These are phyloP conservation scores for Kokia cookei DNA, from an alignment of 441 rosid species.

Conservation along the genomic window DNA sequence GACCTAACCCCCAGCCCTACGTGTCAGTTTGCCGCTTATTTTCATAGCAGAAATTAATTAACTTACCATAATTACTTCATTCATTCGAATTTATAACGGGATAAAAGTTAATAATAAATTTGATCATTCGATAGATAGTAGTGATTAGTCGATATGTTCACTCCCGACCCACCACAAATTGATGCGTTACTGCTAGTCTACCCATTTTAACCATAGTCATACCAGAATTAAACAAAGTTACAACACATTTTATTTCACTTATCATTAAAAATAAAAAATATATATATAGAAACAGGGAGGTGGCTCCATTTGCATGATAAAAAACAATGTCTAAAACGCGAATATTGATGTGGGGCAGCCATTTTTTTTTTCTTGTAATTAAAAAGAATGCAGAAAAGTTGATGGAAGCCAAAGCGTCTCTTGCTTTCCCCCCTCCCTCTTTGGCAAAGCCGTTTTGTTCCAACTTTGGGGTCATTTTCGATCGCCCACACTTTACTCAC, in stretches of 20 bases:
- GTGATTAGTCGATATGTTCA: too few species aligned
- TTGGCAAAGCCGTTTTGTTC: neutral
- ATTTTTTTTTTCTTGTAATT: neutral
- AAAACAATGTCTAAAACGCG: neutral
- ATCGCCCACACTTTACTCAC: neutral
- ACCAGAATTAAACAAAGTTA: too few species aligned
- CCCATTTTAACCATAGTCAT: too few species aligned
- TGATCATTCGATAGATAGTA: rapidly evolving
- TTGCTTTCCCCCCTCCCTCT: neutral
- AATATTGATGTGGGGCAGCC: neutral
- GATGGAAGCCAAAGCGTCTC: neutral
- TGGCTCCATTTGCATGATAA: neutral
- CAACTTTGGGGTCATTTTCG: neutral
- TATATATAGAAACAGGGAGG: too few species aligned
- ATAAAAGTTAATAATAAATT: neutral
- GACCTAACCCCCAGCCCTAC: neutral
- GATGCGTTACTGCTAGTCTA: too few species aligned
- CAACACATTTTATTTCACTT: too few species aligned
- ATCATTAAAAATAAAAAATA: too few species aligned
- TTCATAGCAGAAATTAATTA: neutral
- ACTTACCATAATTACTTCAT: neutral
- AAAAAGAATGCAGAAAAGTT: neutral
- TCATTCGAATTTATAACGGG: neutral
- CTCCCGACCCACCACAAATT: too few species aligned
- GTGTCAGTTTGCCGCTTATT: neutral